Percentiles rank a stretch among this genome's conserved stretches.
Conservation (phyloP, 164 flowering plant genomes). For the Santalum album region DNA sequence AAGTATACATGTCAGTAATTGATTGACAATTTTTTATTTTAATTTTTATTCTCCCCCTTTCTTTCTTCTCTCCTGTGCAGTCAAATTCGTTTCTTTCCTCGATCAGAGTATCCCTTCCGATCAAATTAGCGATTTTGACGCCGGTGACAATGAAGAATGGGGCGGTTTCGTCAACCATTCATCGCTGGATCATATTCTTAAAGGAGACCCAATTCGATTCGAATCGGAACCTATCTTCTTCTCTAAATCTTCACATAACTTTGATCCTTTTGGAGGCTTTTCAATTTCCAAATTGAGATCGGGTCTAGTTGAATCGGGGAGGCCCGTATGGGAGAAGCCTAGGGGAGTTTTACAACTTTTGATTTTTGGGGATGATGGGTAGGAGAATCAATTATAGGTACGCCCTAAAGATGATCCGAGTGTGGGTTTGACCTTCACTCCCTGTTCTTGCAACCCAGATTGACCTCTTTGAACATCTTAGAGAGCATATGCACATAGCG, state of each 20-base stretch:
- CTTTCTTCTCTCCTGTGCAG: no score
- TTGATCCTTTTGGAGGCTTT: slow-evolving; percentile 17
- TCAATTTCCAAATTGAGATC: slow-evolving; percentile 5
- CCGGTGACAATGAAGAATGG: slow-evolving; percentile 43
- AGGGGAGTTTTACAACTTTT: slow-evolving; percentile 64
- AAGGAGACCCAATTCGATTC: slow-evolving; percentile 9
- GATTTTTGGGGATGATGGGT: slow-evolving; percentile 49
- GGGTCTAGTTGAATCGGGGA: slow-evolving; percentile 1
- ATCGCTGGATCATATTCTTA: neutral
- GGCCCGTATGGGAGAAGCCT: slow-evolving; percentile 32
- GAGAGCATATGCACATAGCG: slow-evolving; percentile 67
- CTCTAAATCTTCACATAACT: neutral
- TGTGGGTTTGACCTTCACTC: slow-evolving; percentile 40
- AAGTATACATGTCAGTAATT: no score
- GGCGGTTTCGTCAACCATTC: slow-evolving; percentile 48
- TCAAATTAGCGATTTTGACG: neutral
- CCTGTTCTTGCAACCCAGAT: slow-evolving; percentile 40
- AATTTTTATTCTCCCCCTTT: no score
- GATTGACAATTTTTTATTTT: no score
- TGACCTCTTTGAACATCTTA: slow-evolving; percentile 40
- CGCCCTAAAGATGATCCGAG: slow-evolving; percentile 26
- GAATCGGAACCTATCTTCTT: slow-evolving; percentile 7
- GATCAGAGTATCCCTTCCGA: slow-evolving; percentile 7
- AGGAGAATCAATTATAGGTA: slow-evolving; percentile 49
- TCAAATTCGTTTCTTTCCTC: slow-evolving; percentile 28